These are phyloP conservation scores for Myxozyma udenii DNA, from an alignment of 805 yeast species.

Conservation along the genomic window DNA sequence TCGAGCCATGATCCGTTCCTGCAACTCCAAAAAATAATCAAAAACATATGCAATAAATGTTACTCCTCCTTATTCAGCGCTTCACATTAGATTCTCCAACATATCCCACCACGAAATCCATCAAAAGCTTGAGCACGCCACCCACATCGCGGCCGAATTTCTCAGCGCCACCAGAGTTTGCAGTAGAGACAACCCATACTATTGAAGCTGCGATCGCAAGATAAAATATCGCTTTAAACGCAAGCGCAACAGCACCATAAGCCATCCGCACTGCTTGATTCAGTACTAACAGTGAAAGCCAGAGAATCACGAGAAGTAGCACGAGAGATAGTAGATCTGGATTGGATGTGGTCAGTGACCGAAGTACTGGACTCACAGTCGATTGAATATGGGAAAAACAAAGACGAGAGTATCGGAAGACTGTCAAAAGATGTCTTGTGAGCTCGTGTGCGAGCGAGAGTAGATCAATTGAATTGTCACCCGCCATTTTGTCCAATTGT, in stretches of 20 bases:
- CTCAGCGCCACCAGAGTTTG: neutral
- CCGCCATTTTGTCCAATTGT: no score
- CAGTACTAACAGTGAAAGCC: constrained; percentile 28
- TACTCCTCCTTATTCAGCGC: no score
- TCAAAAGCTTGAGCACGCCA: neutral
- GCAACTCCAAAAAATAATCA: no score
- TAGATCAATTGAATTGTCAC: neutral
- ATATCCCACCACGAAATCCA: neutral
- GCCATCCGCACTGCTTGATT: constrained; percentile 27
- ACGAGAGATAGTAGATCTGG: constrained; percentile 26
- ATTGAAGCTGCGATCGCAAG: constrained; percentile 11
- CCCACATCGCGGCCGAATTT: neutral
- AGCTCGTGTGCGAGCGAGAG: neutral
- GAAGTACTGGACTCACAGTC: constrained; percentile 11
- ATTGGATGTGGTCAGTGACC: constrained; percentile 13
- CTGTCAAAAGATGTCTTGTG: neutral
- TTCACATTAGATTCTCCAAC: neutral
- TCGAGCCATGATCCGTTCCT: no score
- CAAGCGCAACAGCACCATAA: constrained; percentile 22
- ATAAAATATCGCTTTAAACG: constrained; percentile 15
- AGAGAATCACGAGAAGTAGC: constrained; percentile 23
- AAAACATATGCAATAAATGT: no score
- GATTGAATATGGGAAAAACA: constrained; percentile 3
- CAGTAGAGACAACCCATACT: constrained; percentile 10
- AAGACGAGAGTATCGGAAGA: neutral